Evolutionary conservation across 2,329 filamentous ascomycete species (phyloP).

Genomic region (Tolypocladium pustulatum): DNA sequence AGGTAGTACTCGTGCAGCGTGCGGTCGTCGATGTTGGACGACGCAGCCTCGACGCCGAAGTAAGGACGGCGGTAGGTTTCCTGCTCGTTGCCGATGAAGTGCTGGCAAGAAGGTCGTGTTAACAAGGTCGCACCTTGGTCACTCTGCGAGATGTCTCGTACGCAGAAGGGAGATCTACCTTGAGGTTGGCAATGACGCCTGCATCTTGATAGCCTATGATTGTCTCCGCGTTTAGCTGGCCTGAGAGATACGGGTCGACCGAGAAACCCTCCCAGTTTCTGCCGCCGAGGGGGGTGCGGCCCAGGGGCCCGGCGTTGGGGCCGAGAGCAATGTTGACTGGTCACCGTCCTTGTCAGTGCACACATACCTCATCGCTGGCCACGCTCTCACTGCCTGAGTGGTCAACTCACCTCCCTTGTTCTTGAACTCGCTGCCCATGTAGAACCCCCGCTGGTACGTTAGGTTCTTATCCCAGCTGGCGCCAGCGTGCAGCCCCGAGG

Average conservation of each 20-base stretch:
- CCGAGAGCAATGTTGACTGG: slow-evolving; percentile 57
- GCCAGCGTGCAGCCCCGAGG: slow-evolving; percentile 36
- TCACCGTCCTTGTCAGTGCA: background rate
- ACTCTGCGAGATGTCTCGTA: background rate
- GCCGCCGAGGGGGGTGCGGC: slow-evolving; percentile 59
- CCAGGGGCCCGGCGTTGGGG: slow-evolving; percentile 60
- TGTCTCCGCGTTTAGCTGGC: slow-evolving; percentile 59
- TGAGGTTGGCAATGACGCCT: slow-evolving; percentile 70
- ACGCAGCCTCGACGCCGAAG: slow-evolving; percentile 39
- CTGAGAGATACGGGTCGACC: slow-evolving; percentile 60
- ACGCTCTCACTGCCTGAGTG: background rate
- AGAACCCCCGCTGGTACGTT: slow-evolving; percentile 37
- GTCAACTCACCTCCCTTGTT: slow-evolving; percentile 33
- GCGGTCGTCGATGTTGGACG: slow-evolving; percentile 53
- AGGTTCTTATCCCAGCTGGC: slow-evolving; percentile 44
- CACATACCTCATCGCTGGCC: background rate
- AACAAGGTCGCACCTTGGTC: background rate
- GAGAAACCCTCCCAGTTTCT: slow-evolving; percentile 71
- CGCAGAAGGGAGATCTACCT: slow-evolving; percentile 18
- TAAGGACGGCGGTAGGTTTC: slow-evolving; percentile 35
- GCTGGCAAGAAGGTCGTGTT: slow-evolving; percentile 19
- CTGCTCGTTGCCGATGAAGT: slow-evolving; percentile 52
- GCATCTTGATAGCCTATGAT: slow-evolving; percentile 67
- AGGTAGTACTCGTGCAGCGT: slow-evolving; percentile 56
- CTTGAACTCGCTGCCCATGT: slow-evolving; percentile 47